Conservation (phyloP, 257 asterid species). For the Scutellaria galericulata region DNA sequence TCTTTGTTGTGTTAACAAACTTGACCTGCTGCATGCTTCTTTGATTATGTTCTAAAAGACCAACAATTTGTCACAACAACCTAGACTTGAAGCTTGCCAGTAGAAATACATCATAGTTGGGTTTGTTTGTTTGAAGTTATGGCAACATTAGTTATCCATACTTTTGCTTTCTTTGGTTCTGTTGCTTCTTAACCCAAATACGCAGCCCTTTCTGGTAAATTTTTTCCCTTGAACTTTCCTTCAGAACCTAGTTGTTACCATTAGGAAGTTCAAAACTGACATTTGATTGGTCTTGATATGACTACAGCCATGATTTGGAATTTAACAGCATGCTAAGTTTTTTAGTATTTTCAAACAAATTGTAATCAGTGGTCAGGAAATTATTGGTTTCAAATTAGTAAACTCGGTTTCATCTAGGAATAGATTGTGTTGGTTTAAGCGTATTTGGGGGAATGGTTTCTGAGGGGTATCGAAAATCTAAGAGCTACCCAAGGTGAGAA, state of each 20-base stretch:
- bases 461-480: background rate
- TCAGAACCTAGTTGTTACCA: background rate
- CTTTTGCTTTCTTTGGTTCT: background rate
- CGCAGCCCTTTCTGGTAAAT: background rate
- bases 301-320: background rate
- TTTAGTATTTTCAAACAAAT: background rate
- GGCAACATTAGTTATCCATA: background rate
- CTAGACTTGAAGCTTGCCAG: background rate
- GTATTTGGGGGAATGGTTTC: slow-evolving; percentile 7
- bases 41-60: background rate
- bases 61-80: slow-evolving; percentile 1
- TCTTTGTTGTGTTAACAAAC: background rate
- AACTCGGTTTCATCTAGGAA: background rate
- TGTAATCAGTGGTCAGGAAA: background rate
- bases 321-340: too few species aligned
- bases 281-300: background rate
- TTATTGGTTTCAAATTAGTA: background rate
- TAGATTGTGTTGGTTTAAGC: background rate
- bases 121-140: slow-evolving; percentile 18
- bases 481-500: too few species aligned
- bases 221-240: background rate
- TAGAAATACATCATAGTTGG: background rate
- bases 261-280: background rate
- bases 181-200: background rate
- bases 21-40: background rate